Conservation (phyloP, 164 flowering plant genomes). For the Liriodendron chinense region DNA sequence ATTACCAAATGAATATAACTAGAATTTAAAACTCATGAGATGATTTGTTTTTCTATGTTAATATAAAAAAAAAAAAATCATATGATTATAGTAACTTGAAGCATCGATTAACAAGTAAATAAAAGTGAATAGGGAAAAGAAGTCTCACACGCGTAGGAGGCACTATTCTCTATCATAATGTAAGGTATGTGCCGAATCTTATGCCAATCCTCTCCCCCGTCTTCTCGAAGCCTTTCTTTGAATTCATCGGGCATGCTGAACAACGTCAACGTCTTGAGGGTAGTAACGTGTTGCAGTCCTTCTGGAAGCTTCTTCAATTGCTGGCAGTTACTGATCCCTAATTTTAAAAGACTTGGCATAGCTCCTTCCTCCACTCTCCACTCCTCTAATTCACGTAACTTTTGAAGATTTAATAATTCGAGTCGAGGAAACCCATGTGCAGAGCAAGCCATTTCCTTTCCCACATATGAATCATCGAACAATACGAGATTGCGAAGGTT, state of each 20-base stretch:
- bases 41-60: too few species aligned
- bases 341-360: not conserved
- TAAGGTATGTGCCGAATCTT: too few species aligned
- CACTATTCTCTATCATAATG: too few species aligned
- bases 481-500: not conserved
- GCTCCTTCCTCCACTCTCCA: not conserved
- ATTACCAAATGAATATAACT: too few species aligned
- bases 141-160: too few species aligned
- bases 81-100: too few species aligned
- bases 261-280: slow-evolving; percentile 1
- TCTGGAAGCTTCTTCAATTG: slow-evolving; percentile 25
- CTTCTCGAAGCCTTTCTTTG: not conserved
- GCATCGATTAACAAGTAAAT: too few species aligned
- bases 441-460: slow-evolving; percentile 1
- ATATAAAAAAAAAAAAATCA: too few species aligned
- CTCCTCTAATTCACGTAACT: not conserved
- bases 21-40: too few species aligned
- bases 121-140: too few species aligned
- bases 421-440: not conserved
- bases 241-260: not conserved
- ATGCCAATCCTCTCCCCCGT: too few species aligned
- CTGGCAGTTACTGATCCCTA: slow-evolving; percentile 7
- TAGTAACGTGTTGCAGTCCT: slow-evolving; percentile 24
- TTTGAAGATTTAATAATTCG: not conserved
- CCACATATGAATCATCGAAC: not conserved